Conservation (phyloP, 345 rosid species). For the Eucalyptus urophylla region DNA sequence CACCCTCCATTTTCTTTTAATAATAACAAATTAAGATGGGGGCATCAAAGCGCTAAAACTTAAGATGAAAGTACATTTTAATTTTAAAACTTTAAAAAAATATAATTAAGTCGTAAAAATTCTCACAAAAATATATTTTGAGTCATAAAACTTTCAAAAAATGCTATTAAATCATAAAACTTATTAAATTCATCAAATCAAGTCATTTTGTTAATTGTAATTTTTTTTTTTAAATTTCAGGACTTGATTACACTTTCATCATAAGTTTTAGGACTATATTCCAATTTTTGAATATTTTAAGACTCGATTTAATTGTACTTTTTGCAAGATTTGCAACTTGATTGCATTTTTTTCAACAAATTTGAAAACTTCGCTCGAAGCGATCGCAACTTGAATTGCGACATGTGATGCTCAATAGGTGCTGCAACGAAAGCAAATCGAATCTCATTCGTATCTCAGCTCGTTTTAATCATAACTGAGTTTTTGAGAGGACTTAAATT, state of each 20-base stretch:
- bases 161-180: accelerated
- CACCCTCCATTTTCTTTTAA: neutral
- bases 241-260: accelerated
- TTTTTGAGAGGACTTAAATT: neutral
- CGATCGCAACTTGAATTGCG: accelerated
- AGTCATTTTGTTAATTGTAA: neutral
- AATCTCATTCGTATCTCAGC: too few relatives aligned
- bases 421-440: accelerated
- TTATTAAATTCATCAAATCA: too few relatives aligned
- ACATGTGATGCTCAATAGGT: accelerated
- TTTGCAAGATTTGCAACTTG: accelerated
- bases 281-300: too few relatives aligned
- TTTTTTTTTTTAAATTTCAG: accelerated
- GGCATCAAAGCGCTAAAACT: neutral
- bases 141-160: too few relatives aligned
- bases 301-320: accelerated
- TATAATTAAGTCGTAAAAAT: too few relatives aligned
- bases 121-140: accelerated
- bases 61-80: neutral
- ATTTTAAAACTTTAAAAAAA: too few relatives aligned
- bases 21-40: neutral
- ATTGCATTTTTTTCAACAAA: too few relatives aligned
- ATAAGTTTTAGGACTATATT: too few relatives aligned
- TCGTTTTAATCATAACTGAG: neutral
- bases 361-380: neutral